Evolutionary conservation across 345 rosid genomes (phyloP).

Genomic region (Combretum micranthum): DNA sequence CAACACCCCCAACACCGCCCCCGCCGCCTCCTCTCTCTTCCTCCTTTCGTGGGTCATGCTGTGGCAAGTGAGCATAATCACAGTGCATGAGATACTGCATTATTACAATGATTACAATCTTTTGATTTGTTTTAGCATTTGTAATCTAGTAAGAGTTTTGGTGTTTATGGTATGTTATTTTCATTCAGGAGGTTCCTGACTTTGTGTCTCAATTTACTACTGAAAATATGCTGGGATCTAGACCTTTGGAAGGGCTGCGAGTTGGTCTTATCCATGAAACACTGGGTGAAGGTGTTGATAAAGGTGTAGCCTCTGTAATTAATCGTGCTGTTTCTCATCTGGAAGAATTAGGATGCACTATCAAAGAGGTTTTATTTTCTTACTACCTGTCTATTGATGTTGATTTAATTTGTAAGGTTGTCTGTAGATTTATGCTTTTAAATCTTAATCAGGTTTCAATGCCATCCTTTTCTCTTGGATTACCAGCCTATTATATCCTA

Average conservation of each 20-base stretch:
- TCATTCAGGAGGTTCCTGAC: conserved; percentile 66
- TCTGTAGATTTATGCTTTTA: background rate
- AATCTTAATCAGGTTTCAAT: conserved; percentile 51
- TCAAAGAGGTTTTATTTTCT: conserved; percentile 44
- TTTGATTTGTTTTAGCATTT: too few relatives aligned
- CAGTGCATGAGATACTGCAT: background rate
- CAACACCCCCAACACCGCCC: too few relatives aligned
- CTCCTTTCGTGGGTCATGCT: background rate
- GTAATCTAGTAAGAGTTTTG: too few relatives aligned
- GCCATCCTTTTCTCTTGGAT: conserved; percentile 81
- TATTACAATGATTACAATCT: too few relatives aligned
- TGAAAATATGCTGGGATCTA: conserved; percentile 35
- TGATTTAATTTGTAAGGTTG: background rate
- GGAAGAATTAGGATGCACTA: conserved; percentile 71
- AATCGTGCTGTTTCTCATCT: conserved; percentile 68
- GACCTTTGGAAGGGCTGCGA: conserved; percentile 67
- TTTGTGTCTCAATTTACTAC: conserved; percentile 45
- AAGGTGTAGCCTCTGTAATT: conserved; percentile 62
- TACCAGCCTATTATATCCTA: conserved; percentile 85
- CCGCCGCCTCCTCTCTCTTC: too few relatives aligned
- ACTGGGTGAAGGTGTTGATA: conserved; percentile 65
- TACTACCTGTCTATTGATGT: conserved; percentile 1
- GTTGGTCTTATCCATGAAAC: conserved; percentile 87
- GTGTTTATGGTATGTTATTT: background rate
- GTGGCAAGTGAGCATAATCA: background rate